Base-by-base conservation (phyloP, 116 monocot species). In the Iris pallida region DNA sequence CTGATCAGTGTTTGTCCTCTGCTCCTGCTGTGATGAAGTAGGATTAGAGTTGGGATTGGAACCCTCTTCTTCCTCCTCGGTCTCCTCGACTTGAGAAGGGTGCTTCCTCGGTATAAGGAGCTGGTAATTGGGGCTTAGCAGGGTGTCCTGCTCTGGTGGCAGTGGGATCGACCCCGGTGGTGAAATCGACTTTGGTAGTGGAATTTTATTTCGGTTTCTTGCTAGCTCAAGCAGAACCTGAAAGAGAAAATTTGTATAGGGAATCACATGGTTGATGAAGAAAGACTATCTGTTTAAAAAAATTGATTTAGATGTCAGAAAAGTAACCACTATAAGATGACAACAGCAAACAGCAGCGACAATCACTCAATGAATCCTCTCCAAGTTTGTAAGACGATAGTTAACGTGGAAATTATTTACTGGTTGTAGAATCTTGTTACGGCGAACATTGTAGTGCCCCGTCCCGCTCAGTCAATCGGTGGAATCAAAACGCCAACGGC, bases 101-200 rank as follows among this genome's bases (percentile, higher is more conserved):
- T 81, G 87, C 57, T 76, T 82, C 63, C 70, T 83, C 0, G 90
- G 85, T 16, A 85, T 64, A 44, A 90, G 43, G 13, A 97, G 87
- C 79, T 97, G 92, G 73, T 97, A 92, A 45, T 92, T 97, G 6
- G 90, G 90, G 76, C 65, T 85, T 20, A 92, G 76, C 64, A 97
- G 74, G 0, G 97, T 97, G 64, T 97, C 87, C 64, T 97, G 81
- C 71, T 92, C 92, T 0, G 92, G 97, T 7, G 92, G 97, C 12
- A 97, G 70, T 16, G 90, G 97, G 46, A 97, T 88, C 12, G 72
- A 74, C 46, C 90, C 90, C 0, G 89, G 85, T 0, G 81, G 89
- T 17, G 75, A 76, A 14, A 90, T 85, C 9, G 85, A 81, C 62
- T 97, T 97, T 8, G 97, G 92, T 40, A 97, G 73, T 5, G 87